Base-by-base conservation (phyloP, 192 early-diverging fungal species). In the Rhizoclosmatium globosum region DNA sequence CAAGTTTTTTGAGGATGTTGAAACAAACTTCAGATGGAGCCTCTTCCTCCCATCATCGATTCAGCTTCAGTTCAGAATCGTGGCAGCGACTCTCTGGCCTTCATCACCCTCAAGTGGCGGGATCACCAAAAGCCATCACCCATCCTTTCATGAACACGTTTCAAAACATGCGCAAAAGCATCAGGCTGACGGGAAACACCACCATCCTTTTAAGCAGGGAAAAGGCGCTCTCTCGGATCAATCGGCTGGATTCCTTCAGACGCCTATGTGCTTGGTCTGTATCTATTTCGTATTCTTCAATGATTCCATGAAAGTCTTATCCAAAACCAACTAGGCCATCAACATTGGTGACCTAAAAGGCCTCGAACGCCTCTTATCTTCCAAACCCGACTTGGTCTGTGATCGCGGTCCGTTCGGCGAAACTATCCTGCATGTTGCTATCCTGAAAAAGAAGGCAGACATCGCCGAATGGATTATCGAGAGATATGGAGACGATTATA, bases 391-490 rank as follows among this genome's bases (percentile, higher is more conserved):
- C 9, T 19, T 62, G n/a, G 61, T 43, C n/a, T n/a, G 4, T 58
- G 1, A 61, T 17, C 60, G 60, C 11, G 60, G 72, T 9, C 44
- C 72, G 21, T 23, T 74, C 9, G 72, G 72, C 39, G 72, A 74
- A 62, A 74, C 72, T 17, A 59, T 62, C 21, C 72, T 74, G 15
- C 72, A 74, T 46, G 72, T 64, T 38, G 57, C 72, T 4, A 62
- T 59, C 60, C 59, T 74, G 44, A 21, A 42, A 17, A 74, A 74
- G 44, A n/a, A 74, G 59, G 41, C 42, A 2, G 59, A 59, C 2
- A 74, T 74, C 7, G 42, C 58, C 9, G 17, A 42, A 15, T 62
- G 60, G 43, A 17, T 74, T 39, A 44, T 74, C 39, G 41, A 74
- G 46, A 23, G 44, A 11, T 62, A 31, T 38, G 60, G 58, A 13